Evolutionary conservation across 2,329 filamentous ascomycete species (phyloP).

Genomic region (Ophiognomonia clavigignenti-juglandacearum): DNA sequence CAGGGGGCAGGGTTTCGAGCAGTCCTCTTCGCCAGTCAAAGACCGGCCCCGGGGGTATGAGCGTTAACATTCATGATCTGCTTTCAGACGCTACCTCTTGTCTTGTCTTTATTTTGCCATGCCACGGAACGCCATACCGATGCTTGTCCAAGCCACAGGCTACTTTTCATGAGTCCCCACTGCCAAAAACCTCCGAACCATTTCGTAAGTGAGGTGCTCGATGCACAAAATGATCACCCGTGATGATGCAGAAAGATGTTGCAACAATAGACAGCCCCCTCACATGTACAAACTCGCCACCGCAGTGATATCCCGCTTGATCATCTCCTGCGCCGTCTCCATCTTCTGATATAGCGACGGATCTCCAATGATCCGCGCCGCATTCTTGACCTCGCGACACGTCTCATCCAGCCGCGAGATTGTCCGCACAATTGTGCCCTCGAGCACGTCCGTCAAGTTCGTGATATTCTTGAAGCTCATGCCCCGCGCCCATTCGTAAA

Average conservation of each 20-base stretch:
- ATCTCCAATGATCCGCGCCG: slow-evolving; percentile 90
- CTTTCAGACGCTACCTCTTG: background rate
- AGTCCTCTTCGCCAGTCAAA: too few species aligned
- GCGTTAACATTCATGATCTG: slow-evolving; percentile 1
- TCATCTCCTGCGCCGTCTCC: slow-evolving; percentile 95
- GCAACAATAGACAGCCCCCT: background rate
- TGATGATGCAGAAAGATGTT: background rate
- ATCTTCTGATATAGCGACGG: slow-evolving; percentile 93
- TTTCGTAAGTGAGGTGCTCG: too few species aligned
- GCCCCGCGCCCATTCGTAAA: slow-evolving; percentile 95
- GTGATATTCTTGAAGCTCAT: slow-evolving; percentile 99
- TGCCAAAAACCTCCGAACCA: background rate
- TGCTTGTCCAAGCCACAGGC: background rate
- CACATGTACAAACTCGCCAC: slow-evolving; percentile 87
- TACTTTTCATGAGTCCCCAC: too few species aligned
- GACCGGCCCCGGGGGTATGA: background rate
- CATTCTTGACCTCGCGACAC: slow-evolving; percentile 95
- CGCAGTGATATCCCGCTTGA: slow-evolving; percentile 91
- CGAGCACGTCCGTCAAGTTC: slow-evolving; percentile 89
- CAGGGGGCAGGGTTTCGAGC: too few species aligned
- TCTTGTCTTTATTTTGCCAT: background rate
- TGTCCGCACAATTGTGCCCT: slow-evolving; percentile 93
- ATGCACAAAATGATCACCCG: too few species aligned
- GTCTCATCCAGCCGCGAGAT: slow-evolving; percentile 94
- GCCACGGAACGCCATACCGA: background rate